Evolutionary conservation across 176 grass and related monocot species (phyloP), one percentile per base, ranked within the genome.

Genomic region (Stipa capillata): DNA sequence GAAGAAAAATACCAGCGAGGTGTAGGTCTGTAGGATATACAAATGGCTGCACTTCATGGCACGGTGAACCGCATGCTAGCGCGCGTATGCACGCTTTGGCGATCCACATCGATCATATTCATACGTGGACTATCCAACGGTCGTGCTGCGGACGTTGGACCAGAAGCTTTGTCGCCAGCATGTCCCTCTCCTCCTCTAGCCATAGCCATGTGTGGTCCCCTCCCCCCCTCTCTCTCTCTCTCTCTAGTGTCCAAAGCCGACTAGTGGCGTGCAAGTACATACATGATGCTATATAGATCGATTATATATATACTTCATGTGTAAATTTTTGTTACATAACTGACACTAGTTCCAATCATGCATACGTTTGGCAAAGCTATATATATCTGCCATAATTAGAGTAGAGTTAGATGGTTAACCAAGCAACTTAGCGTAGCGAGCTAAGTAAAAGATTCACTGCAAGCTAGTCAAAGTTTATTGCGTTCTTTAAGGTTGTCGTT

Each of bases 81-180:
- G 5, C 5, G 6, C 36, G 11, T 48, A 31, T 8, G 35, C 62
- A 50, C 14, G 37, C 24, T 37, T 32, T 50, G 67, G 49, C 65
- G 39, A 69, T 82, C 86, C 51, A 57, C 69, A 75, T 84, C 81
- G 61, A 45, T 74, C 65, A 20, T 85, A 82, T 41, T n/a, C n/a
- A n/a, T n/a, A n/a, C 42, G 78, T 89, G 78, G 78, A 89, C 82
- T 65, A 89, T 89, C 87, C 65, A 85, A 85, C 82, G 77, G 6
- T 45, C 77, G 55, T 71, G 82, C 52, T 85, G 82, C 63, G 29
- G 87, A 89, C 87, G 82, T 89, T 65, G 72, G 87, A 89, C 77
- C 87, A 85, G 66, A 63, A 74, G 23, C 55, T 35, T 79, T 83
- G 71, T 62, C 37, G 3, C 72, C 15, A 47, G 7, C 14, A 48